These are phyloP conservation scores for Apiospora malaysiana DNA, from an alignment of 2,329 filamentous ascomycete genomes.

Conservation along the genomic window DNA sequence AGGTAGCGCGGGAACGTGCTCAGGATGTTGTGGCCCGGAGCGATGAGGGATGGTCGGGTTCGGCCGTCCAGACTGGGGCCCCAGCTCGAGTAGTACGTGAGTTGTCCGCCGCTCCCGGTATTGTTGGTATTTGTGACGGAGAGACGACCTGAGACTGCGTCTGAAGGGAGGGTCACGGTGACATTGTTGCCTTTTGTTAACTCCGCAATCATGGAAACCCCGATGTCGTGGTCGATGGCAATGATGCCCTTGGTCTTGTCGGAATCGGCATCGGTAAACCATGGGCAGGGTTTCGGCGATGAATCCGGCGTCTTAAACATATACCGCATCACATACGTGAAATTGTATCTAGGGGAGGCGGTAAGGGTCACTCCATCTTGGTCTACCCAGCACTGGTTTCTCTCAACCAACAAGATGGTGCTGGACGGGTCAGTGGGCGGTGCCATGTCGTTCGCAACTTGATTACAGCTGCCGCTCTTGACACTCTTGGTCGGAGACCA, in stretches of 20 bases:
- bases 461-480: not conserved
- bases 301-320: not conserved
- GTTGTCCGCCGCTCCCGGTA: not conserved
- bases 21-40: conserved; percentile 16
- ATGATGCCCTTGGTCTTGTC: not conserved
- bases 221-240: not conserved
- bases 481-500: conserved; percentile 13
- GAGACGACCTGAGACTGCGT: not conserved
- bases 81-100: conserved; percentile 12
- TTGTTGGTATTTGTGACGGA: not conserved
- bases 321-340: conserved; percentile 2
- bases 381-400: conserved; percentile 1
- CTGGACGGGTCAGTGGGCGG: conserved; percentile 7
- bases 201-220: not conserved
- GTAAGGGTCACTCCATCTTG: not conserved
- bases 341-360: not conserved
- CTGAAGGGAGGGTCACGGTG: not conserved
- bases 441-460: not conserved
- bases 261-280: not conserved
- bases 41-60: not conserved
- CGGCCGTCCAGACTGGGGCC: conserved; percentile 11
- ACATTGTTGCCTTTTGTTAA: not conserved
- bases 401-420: not conserved
- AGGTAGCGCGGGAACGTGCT: not conserved
- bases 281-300: not conserved